These are phyloP conservation scores for Notholithocarpus densiflorus DNA, from an alignment of 306 rosid genomes.

Conservation along the genomic window DNA sequence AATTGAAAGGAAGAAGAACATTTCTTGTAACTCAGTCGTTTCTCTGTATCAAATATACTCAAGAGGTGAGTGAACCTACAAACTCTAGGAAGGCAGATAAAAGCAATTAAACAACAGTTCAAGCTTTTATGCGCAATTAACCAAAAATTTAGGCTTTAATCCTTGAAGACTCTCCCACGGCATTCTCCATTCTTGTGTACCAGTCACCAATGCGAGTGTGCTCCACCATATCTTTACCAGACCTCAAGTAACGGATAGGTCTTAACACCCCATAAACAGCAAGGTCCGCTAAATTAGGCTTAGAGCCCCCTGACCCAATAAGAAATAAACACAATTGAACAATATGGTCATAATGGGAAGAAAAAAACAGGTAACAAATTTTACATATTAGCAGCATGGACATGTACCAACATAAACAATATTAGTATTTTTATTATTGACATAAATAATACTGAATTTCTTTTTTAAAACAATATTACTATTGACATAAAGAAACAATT, in stretches of 20 bases:
- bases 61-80: not conserved
- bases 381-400: not conserved
- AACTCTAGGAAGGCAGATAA: conserved; percentile 14
- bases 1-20: not conserved
- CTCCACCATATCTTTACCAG: conserved; percentile 97
- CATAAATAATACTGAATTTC: too few relatives aligned
- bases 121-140: conserved; percentile 29
- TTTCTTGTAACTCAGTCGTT: not conserved
- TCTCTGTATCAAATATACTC: not conserved
- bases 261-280: conserved; percentile 72
- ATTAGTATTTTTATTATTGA: not conserved
- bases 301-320: conserved; percentile 48
- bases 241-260: conserved; percentile 84
- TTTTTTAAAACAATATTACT: not conserved
- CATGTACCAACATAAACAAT: not conserved
- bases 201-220: conserved; percentile 90
- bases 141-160: conserved; percentile 46
- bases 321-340: not conserved
- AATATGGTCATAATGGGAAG: not conserved
- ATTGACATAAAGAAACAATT: not conserved
- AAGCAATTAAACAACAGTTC: conserved; percentile 13
- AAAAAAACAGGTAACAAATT: not conserved
- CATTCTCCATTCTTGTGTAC: conserved; percentile 85
- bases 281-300: conserved; percentile 57
- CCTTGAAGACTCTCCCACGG: conserved; percentile 70